Evolutionary conservation across 345 rosid species (phyloP), one percentile per base, ranked within the genome.

Genomic region (Populus tremula): DNA sequence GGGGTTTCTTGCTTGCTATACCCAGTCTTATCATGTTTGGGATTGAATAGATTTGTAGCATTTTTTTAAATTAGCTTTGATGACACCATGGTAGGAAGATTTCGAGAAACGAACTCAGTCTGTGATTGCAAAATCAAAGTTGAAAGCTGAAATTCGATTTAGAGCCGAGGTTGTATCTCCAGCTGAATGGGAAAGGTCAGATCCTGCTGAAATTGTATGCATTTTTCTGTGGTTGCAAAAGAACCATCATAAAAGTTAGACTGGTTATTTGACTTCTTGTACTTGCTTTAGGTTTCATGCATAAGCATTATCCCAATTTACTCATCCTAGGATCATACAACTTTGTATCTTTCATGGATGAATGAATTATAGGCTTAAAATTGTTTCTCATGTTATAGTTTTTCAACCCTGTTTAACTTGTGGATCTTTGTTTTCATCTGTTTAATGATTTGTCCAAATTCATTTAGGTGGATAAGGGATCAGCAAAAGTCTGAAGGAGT

Each of bases 401-500:
- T 2, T 45, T 70, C 66, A 47, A 13, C 23, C 73, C 6, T 79
- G 8, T 50, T 76, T 38, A 76, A 63, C 70, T 69, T 63, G 59
- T 39, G 43, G 29, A 54, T 54, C 61, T 21, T 54, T 20, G 61
- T 21, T 68, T 59, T 70, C 45, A 25, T 71, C 76, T 79, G 63
- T 74, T 49, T 74, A 36, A 75, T 67, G 9, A 64, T 27, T 4
- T 11, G 25, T 63, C 35, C 5, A 63, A 61, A 23, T 63, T 63
- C 27, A 63, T 63, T 83, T 82, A 96, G 99, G 88, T 91, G 96
- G 99, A 90, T 93, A 84, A 87, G 83, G 78, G 99, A 92, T 74
- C 98, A 92, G 83, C 98, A 96, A 69, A 84, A 85, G 82, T 90
- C 97, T 29, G 97, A 91, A 88, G 96, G 96, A 83, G 98, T 93